Evolutionary conservation across 768 basidiomycete genomes (phyloP), one percentile per base, ranked within the genome.

Genomic region (Boletus edulis): DNA sequence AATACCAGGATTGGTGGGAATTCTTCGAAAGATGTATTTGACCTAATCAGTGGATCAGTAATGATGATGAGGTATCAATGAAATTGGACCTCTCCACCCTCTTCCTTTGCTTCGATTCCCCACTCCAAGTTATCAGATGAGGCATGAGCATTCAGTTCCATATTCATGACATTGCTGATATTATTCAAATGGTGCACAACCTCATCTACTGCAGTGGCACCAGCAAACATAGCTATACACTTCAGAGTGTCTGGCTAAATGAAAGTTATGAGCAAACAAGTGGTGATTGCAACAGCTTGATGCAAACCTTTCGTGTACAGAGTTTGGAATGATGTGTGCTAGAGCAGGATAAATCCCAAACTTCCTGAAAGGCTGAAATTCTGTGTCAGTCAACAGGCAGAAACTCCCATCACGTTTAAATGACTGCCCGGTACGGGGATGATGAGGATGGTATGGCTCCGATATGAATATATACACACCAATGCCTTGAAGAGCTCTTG

Each of bases 141-240:
- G n/a, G n/a, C n/a, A n/a, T n/a, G n/a, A n/a, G n/a, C n/a, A n/a
- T n/a, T n/a, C n/a, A n/a, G n/a, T n/a, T n/a, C n/a, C n/a, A n/a
- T n/a, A n/a, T n/a, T n/a, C n/a, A n/a, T n/a, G n/a, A n/a, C n/a
- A n/a, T n/a, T n/a, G n/a, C n/a, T n/a, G n/a, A n/a, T n/a, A n/a
- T n/a, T n/a, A n/a, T 41, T 41, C 47, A 54, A 20, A 54, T 41
- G 15, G n/a, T 1, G 3, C 31, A 17, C 6, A 12, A 54, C 20
- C 0, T 34, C 46, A 35, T 14, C 34, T 35, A 13, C 13, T 20
- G 35, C 12, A 11, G 24, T 15, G 7, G 10, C 14, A 20, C 54
- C 54, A 0, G 54, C 54, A 45, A 55, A 46, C 32, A 46, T 46
- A 9, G 54, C 35, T 27, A 55, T 55, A 35, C 38, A 46, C 32